A percentile compares a stretch with the other conserved stretches of the same genome.
Conservation (phyloP, 1,139 yeast species). For the Pichia terricola region DNA sequence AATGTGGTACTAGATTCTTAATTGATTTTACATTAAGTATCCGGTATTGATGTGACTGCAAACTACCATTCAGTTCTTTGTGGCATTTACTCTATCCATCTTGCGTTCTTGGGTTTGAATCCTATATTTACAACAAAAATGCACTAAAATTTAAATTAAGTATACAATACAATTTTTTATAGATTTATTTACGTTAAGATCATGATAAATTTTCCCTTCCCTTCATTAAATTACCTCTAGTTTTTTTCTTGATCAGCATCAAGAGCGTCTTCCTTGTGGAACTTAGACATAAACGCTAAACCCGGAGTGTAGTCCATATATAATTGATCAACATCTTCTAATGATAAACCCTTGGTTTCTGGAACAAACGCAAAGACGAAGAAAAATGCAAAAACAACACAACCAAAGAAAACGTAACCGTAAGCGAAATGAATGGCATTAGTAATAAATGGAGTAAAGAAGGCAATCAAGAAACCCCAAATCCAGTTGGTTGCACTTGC, state of each 20-base stretch:
- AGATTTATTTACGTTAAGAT: not conserved
- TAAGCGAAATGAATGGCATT: slow-evolving; percentile 46
- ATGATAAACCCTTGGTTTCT: slow-evolving; percentile 64
- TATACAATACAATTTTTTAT: no score
- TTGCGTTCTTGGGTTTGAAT: no score
- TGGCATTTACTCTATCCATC: no score
- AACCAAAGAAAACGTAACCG: slow-evolving; percentile 71
- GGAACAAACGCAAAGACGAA: slow-evolving; percentile 60
- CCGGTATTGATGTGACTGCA: no score
- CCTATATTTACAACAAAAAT: no score
- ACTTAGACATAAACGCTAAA: slow-evolving; percentile 19
- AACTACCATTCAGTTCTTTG: no score
- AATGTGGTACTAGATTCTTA: no score
- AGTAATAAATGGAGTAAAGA: slow-evolving; percentile 66
- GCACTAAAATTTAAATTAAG: no score
- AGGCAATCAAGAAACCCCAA: slow-evolving; percentile 60
- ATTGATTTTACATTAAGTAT: no score
- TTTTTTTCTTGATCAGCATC: slow-evolving; percentile 4
- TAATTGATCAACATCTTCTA: slow-evolving; percentile 68
- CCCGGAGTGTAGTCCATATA: slow-evolving; percentile 32
- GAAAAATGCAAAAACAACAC: slow-evolving; percentile 47
- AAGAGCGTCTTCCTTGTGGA: not conserved
- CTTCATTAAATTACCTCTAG: no score
- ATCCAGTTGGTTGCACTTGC: slow-evolving; percentile 55
- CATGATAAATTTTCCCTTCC: not conserved